Evolutionary conservation across 2,329 filamentous ascomycete species (phyloP).

Genomic region (Teratosphaeria pseudoeucalypti): DNA sequence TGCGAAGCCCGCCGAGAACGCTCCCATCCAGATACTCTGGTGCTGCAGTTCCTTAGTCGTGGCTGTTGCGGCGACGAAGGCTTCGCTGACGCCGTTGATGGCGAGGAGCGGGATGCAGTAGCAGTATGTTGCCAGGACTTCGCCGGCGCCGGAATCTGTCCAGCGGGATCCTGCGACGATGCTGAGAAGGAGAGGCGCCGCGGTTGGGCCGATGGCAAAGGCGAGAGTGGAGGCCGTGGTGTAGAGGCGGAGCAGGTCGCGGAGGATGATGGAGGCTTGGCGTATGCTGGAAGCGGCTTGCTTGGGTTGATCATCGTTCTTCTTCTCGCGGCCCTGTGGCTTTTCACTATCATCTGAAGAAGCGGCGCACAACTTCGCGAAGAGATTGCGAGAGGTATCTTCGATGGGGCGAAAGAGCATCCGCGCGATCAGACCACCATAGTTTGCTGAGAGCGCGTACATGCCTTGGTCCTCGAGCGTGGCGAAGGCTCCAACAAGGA

Average conservation of each 20-base stretch:
- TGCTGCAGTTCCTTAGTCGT: slow-evolving; percentile 60
- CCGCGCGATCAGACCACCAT: slow-evolving; percentile 73
- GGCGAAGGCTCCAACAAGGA: slow-evolving; percentile 71
- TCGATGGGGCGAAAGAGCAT: slow-evolving; percentile 92
- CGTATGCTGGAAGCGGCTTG: slow-evolving; percentile 11
- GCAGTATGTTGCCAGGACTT: slow-evolving; percentile 70
- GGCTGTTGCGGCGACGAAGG: slow-evolving; percentile 83
- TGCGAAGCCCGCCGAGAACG: slow-evolving; percentile 68
- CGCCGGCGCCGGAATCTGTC: slow-evolving; percentile 61
- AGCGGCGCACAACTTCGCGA: slow-evolving; percentile 63
- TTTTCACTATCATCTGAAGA: background rate
- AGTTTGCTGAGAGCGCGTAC: slow-evolving; percentile 90
- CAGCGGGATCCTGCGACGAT: slow-evolving; percentile 70
- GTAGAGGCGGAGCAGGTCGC: slow-evolving; percentile 61
- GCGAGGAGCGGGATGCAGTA: slow-evolving; percentile 90
- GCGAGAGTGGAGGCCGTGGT: slow-evolving; percentile 60
- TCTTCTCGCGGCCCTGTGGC: background rate
- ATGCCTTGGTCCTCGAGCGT: slow-evolving; percentile 73
- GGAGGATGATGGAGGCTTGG: slow-evolving; percentile 44
- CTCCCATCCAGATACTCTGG: slow-evolving; percentile 77
- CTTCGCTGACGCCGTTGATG: slow-evolving; percentile 82
- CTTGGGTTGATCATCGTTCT: background rate
- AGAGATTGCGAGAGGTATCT: slow-evolving; percentile 82
- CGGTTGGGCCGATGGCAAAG: slow-evolving; percentile 60
- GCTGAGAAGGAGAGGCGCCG: slow-evolving; percentile 62